Percentiles rank a stretch among this genome's conserved stretches.
Conservation (phyloP, 208 protist genomes). For the Trypanosoma caninum region DNA sequence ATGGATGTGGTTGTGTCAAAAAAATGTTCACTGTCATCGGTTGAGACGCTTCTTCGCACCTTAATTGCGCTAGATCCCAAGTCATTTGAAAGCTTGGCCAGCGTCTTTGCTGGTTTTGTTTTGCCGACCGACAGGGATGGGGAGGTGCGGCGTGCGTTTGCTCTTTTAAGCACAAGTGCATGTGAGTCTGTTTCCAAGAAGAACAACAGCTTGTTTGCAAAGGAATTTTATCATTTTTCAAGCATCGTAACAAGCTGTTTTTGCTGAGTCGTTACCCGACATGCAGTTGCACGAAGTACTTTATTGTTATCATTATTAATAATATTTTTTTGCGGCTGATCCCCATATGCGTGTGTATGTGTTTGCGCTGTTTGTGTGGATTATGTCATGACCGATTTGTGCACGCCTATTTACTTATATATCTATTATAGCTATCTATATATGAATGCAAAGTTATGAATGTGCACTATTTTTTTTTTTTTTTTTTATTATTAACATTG, state of each 20-base stretch:
- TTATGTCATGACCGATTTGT: too few relatives aligned
- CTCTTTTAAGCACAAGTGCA: slow-evolving; percentile 14
- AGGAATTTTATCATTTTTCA: slow-evolving; percentile 24
- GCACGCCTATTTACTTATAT: too few relatives aligned
- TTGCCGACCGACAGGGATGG: slow-evolving; percentile 3
- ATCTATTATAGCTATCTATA: too few relatives aligned
- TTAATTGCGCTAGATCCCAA: slow-evolving; percentile 17
- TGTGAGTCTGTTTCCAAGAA: slow-evolving; percentile 17
- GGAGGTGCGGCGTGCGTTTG: slow-evolving; percentile 19
- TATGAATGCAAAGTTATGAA: too few relatives aligned
- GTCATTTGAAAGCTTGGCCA: slow-evolving; percentile 7
- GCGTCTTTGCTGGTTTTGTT: slow-evolving; percentile 7
- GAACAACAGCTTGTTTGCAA: slow-evolving; percentile 19
- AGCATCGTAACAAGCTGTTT: slow-evolving; percentile 16
- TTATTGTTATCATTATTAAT: background rate
- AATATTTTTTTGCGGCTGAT: background rate
- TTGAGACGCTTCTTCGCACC: slow-evolving; percentile 3
- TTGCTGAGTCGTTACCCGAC: background rate
- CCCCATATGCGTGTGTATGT: too few relatives aligned
- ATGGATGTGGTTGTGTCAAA: slow-evolving; percentile 19
- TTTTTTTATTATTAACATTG: background rate
- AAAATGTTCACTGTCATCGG: background rate
- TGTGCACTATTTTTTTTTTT: slow-evolving; percentile 9
- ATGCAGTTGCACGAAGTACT: too few relatives aligned
- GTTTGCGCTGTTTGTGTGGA: background rate